Base-by-base conservation (phyloP, 768 basidiomycete genomes). In the Leccinum pellstonianum region DNA sequence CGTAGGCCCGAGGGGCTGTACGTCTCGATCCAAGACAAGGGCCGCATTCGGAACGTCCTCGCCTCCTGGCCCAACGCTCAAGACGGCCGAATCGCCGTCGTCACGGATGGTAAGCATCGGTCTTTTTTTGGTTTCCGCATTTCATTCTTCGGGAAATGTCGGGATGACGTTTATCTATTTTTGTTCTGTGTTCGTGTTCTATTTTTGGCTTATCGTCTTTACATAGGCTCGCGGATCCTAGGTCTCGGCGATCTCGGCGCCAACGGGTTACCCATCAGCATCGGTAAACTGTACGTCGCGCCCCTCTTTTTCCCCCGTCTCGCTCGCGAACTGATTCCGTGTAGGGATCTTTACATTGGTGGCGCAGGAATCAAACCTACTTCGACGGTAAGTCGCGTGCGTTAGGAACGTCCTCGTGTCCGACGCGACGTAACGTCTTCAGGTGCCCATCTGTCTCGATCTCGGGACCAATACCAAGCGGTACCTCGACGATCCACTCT, bases 391-490 rank as follows among this genome's bases (percentile, higher is more conserved):
- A 43, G 73, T 64, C 47, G 6, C 23, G 7, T 11, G 27, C 11
- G 19, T 50, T 10, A 25, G 14, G 41, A 19, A 19, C 9, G 19
- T 51, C 6, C 15, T 14, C 57, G 10, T 33, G 38, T n/a, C 62
- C 38, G 50, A 56, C 25, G 7, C 12, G 19, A 33, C 33, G 11
- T 33, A 33, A 77, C 8, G 4, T 47, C 33, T 2, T 3, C 64
- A 78, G 77, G 70, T 90, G 15, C 88, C 88, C 12, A 86, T 89
- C 56, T 85, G 84, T 61, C 78, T 87, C 55, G 90, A 91, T 73
- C 79, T 91, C 46, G 90, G 90, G 19, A 91, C 90, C 11, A 89
- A 91, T 73, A 90, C 86, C 46, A 76, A 84, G 58, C 80, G 77
- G 54, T 83, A 83, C 68, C 74, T 89, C 50, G 78, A 84, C 41